These are phyloP conservation scores for Cyphellophora europaea DNA, from an alignment of 2,329 filamentous ascomycete species.

Conservation along the genomic window DNA sequence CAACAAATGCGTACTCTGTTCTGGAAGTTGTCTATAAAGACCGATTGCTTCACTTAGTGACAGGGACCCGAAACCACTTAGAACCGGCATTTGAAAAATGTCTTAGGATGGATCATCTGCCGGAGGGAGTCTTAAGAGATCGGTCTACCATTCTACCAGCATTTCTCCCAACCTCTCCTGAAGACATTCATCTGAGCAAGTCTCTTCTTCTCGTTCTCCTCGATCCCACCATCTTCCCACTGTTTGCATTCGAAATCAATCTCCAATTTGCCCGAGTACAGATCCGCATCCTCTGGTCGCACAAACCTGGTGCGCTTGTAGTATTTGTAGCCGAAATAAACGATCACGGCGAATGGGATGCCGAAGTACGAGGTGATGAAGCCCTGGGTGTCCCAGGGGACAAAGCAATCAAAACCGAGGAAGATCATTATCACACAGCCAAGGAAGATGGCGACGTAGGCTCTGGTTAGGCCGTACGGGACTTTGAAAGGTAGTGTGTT, in stretches of 20 bases:
- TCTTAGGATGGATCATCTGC: too few relatives aligned
- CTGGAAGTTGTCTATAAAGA: too few relatives aligned
- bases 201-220: too few relatives aligned
- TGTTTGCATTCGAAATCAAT: too few relatives aligned
- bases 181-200: slow-evolving; percentile 23
- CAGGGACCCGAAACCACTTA: too few relatives aligned
- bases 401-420: slow-evolving; percentile 48
- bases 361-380: slow-evolving; percentile 46
- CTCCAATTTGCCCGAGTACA: slow-evolving; percentile 25
- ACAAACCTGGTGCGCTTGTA: slow-evolving; percentile 22
- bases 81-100: too few relatives aligned
- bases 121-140: too few relatives aligned
- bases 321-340: slow-evolving; percentile 32
- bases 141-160: slow-evolving; percentile 13
- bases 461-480: slow-evolving; percentile 58
- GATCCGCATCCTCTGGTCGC: slow-evolving; percentile 21
- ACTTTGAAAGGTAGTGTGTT: slow-evolving; percentile 36
- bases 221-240: too few relatives aligned
- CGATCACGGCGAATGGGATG: slow-evolving; percentile 45
- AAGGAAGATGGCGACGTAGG: slow-evolving; percentile 51
- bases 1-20: too few relatives aligned
- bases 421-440: slow-evolving; percentile 52
- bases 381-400: slow-evolving; percentile 35
- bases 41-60: too few relatives aligned
- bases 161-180: slow-evolving; percentile 22